phyloP scores from a whole-genome alignment of 495 filamentous ascomycete species.

The Trypethelium eluteriae region DNA sequence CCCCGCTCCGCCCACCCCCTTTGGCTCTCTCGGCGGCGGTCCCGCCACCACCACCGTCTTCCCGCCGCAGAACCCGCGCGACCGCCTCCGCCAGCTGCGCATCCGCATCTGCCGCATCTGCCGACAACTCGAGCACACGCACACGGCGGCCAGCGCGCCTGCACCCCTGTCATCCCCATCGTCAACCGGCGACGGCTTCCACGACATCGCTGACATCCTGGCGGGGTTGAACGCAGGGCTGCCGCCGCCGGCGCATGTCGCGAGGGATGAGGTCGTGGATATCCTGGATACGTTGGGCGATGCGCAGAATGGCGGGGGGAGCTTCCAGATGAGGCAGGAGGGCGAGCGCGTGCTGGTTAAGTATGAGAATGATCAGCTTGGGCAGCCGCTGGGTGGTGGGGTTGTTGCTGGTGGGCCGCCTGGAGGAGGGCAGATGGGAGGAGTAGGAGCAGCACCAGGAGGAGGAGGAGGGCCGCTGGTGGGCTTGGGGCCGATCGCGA shows the following conservation, averaged over 20 bases:
- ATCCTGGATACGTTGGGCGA: conserved; percentile 91
- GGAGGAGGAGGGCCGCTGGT: not conserved
- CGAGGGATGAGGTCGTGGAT: conserved; percentile 67
- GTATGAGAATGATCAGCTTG: conserved; percentile 40
- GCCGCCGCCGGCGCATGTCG: conserved; percentile 50
- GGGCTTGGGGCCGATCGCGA: conserved; percentile 5
- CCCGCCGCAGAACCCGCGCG: conserved; percentile 20
- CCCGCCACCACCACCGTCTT: conserved; percentile 5
- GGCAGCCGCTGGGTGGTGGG: not conserved
- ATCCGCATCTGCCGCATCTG: conserved; percentile 54
- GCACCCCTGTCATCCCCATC: conserved; percentile 21
- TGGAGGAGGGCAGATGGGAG: not conserved
- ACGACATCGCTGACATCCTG: conserved; percentile 58
- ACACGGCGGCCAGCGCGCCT: conserved; percentile 34
- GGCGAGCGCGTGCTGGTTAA: conserved; percentile 49
- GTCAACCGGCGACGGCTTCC: conserved; percentile 47
- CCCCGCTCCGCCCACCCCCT: conserved; percentile 22
- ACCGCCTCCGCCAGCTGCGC: conserved; percentile 51
- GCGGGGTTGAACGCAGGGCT: conserved; percentile 56
- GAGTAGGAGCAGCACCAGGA: not conserved
- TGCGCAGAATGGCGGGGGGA: conserved; percentile 77
- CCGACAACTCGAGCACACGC: conserved; percentile 46
- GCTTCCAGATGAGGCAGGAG: conserved; percentile 56
- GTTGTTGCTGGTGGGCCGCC: not conserved
- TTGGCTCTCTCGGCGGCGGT: conserved; percentile 37